Evolutionary conservation across 2,329 filamentous ascomycete species (phyloP).

Genomic region (Colletotrichum incanum): DNA sequence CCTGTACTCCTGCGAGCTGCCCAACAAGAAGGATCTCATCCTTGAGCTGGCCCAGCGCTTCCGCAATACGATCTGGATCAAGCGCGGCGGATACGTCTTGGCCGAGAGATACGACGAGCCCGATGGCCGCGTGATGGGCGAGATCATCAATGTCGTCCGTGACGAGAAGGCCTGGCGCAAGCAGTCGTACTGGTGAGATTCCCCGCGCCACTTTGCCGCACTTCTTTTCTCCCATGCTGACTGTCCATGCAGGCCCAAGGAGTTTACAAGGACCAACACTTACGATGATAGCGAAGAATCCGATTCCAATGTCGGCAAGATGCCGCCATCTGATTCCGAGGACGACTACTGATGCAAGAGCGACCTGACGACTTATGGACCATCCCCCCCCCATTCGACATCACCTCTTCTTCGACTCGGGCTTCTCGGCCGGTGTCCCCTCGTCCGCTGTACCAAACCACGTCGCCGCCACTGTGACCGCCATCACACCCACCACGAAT

Average conservation of each 20-base stretch:
- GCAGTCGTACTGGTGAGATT: slow-evolving; percentile 83
- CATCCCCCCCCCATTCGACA: background rate
- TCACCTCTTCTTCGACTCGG: slow-evolving; percentile 46
- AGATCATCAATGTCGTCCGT: slow-evolving; percentile 93
- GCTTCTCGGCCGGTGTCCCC: slow-evolving; percentile 47
- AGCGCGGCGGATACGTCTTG: slow-evolving; percentile 88
- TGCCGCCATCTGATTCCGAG: slow-evolving; percentile 87
- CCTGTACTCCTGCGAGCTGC: slow-evolving; percentile 84
- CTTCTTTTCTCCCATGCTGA: slow-evolving; percentile 12
- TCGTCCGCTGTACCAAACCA: slow-evolving; percentile 71
- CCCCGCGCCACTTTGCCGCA: background rate
- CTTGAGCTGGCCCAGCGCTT: slow-evolving; percentile 89
- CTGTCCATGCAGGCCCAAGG: slow-evolving; percentile 75
- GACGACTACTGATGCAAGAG: slow-evolving; percentile 64
- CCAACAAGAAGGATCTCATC: slow-evolving; percentile 76
- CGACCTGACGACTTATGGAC: slow-evolving; percentile 23
- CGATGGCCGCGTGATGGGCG: slow-evolving; percentile 85
- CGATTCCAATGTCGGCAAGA: slow-evolving; percentile 85
- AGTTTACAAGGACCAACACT: slow-evolving; percentile 79
- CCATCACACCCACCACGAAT: slow-evolving; percentile 80
- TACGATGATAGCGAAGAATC: slow-evolving; percentile 79
- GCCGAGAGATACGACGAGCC: slow-evolving; percentile 80
- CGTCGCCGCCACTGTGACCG: slow-evolving; percentile 74
- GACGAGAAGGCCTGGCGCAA: slow-evolving; percentile 96
- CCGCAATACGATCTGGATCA: slow-evolving; percentile 94